Base-by-base conservation (phyloP, 2,329 filamentous ascomycete genomes). In the Penicillium sp. region DNA sequence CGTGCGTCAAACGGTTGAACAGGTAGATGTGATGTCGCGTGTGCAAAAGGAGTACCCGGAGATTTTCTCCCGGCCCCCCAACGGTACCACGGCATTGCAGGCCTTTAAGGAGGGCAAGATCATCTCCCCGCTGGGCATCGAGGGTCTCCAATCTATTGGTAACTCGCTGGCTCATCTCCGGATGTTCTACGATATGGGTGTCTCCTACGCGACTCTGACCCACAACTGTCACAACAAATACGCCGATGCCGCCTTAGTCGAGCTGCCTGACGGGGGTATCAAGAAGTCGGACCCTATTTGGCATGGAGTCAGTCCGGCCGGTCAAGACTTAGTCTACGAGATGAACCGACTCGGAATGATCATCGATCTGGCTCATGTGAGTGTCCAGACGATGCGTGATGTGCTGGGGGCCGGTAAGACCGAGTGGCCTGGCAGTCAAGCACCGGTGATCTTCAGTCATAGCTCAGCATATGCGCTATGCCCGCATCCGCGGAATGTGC, bases 311-410 rank as follows among this genome's bases (percentile, higher is more conserved):
- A 93, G 88, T 55, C 77, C 81, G 1, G 81, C 81, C 1, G 93
- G 93, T 4, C 82, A 84, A 48, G 70, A 80, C 11, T 75, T 97
- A 0, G 79, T 97, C 40, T 79, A 80, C 31, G 93, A 97, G 77
- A 97, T 97, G 92, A 97, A 97, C 71, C 84, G 93, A 3, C 79
- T 97, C 2, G 93, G 93, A 23, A 92, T 97, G 87, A 86, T 97
- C n/a, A 89, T 97, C 36, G 93, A 97, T 69, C 80, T 97, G 31
- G 83, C 89, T 6, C 93, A 97, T 71, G 85, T 87, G 21, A 82
- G 88, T 64, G 83, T 84, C 52, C 88, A 93, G 55, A 96, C 92
- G 0, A 94, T 95, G 90, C 77, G 86, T 6, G 90, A 96, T 65
- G 90, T 93, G 0, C 82, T 97, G 0, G 85, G 84, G 5, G 87